These are phyloP conservation scores for Colletotrichum tabaci DNA, from an alignment of 2,329 filamentous ascomycete species.

Conservation along the genomic window DNA sequence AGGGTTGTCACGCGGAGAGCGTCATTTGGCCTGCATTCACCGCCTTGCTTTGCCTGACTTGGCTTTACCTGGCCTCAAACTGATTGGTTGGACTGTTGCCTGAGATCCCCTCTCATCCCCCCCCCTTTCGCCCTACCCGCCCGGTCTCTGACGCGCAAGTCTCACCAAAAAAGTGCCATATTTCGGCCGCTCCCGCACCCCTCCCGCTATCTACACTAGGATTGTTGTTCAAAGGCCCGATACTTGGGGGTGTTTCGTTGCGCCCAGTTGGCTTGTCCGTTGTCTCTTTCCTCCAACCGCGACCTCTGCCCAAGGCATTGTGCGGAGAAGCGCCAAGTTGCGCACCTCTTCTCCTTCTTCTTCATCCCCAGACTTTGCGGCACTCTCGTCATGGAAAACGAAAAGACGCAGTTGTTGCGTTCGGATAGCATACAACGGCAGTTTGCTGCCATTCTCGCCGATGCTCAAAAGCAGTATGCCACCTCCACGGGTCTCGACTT, in stretches of 20 bases:
- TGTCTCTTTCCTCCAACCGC: background rate
- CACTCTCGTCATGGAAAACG: slow-evolving; percentile 27
- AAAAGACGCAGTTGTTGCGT: slow-evolving; percentile 29
- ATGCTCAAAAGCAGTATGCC: slow-evolving; percentile 53
- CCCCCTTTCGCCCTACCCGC: too few relatives aligned
- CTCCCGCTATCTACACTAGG: slow-evolving; percentile 12
- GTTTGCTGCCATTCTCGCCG: slow-evolving; percentile 51
- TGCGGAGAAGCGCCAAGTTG: background rate
- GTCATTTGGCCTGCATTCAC: slow-evolving; percentile 21
- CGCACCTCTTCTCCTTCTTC: background rate
- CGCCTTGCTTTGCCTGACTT: slow-evolving; percentile 27
- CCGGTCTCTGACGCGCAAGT: background rate
- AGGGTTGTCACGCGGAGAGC: slow-evolving; percentile 27
- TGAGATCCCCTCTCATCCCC: background rate
- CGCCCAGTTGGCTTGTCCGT: background rate
- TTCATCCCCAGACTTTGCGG: background rate
- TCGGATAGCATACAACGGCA: slow-evolving; percentile 37
- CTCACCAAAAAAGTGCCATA: background rate
- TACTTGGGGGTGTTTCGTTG: background rate
- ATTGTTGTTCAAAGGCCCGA: background rate
- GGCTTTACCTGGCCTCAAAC: slow-evolving; percentile 1
- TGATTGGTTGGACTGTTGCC: slow-evolving; percentile 4
- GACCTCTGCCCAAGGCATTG: background rate
- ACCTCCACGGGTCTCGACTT: slow-evolving; percentile 49
- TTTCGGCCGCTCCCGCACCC: slow-evolving; percentile 31